Base-by-base conservation (phyloP, 2,329 filamentous ascomycete genomes). In the Nemania sp. region DNA sequence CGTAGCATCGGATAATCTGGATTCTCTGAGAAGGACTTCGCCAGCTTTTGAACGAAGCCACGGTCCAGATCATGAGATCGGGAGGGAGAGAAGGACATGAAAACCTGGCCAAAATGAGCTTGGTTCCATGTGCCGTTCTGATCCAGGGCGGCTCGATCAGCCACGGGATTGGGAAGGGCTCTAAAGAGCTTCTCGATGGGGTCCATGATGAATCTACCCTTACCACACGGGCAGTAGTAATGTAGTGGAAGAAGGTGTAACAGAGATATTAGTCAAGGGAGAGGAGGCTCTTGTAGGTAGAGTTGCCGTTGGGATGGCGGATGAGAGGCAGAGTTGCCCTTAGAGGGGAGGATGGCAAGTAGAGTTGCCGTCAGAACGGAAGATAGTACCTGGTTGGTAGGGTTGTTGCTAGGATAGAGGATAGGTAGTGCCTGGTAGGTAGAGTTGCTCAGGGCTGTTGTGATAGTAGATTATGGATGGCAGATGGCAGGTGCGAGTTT, bases 111-210 rank as follows among this genome's bases (percentile, higher is more conserved):
- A 29, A 58, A 49, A 39, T 34, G 35, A 20, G 12, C 7, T 15
- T 37, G 10, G 12, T 57, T 46, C 50, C 45, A 59, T 13, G 1
- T 5, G 29, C 57, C 51, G 35, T 35, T 0, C 34, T 20, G 32
- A 13, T 47, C 20, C 18, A 52, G 29, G 6, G 45, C 32, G 11
- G 43, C 37, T 35, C 11, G 43, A 35, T 59, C 49, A 47, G 37
- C 50, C 2, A 9, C 45, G 40, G 56, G 56, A 29, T 25, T 55
- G 6, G 60, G 60, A 35, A 62, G 50, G 39, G 35, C 55, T 35
- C 29, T 51, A 35, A 59, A 62, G 29, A 62, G 50, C 39, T 59
- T 59, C 60, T 62, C 60, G 40, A 59, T 2, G 5, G 60, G 47
- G 4, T 62, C 60, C 60, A 62, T 62, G 45, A 21, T 56, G 21